A percentile compares a stretch with the other conserved stretches of the same genome.
Evolutionary conservation across 106 monocot genomes (phyloP).

Genomic region (Dendrobium officinale): DNA sequence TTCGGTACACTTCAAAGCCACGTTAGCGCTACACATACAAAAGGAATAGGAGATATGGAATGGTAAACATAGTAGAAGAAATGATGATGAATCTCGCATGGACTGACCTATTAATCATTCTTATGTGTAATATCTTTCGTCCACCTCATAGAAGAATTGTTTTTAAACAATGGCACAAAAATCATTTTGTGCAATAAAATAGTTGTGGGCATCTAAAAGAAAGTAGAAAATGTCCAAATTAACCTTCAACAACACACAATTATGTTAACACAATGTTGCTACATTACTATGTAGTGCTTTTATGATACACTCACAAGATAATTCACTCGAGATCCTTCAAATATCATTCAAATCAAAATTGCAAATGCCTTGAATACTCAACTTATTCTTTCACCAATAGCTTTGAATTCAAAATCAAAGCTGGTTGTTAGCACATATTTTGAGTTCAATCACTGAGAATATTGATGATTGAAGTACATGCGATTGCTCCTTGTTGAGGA

Average conservation of each 20-base stretch:
- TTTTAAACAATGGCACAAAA: background rate
- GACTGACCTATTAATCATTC: background rate
- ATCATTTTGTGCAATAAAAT: background rate
- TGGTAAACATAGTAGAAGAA: background rate
- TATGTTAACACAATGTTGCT: background rate
- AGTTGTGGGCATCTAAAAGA: background rate
- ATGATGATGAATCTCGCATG: background rate
- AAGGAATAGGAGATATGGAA: background rate
- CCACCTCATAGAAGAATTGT: background rate
- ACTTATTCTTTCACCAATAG: background rate
- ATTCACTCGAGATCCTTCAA: background rate
- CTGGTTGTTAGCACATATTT: background rate
- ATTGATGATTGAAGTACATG: background rate
- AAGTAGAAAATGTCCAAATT: background rate
- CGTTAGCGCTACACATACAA: background rate
- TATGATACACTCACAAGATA: too few relatives aligned
- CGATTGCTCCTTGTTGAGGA: background rate
- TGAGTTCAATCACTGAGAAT: background rate
- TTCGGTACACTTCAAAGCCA: background rate
- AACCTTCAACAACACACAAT: background rate
- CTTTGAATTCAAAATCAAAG: background rate
- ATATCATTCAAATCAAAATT: background rate
- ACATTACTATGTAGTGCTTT: background rate
- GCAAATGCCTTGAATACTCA: background rate
- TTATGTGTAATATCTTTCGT: background rate